A percentile compares a stretch with the other conserved stretches of the same genome.
Evolutionary conservation across 2,329 filamentous ascomycete species (phyloP).

Genomic region (Fusarium nisikadoi): DNA sequence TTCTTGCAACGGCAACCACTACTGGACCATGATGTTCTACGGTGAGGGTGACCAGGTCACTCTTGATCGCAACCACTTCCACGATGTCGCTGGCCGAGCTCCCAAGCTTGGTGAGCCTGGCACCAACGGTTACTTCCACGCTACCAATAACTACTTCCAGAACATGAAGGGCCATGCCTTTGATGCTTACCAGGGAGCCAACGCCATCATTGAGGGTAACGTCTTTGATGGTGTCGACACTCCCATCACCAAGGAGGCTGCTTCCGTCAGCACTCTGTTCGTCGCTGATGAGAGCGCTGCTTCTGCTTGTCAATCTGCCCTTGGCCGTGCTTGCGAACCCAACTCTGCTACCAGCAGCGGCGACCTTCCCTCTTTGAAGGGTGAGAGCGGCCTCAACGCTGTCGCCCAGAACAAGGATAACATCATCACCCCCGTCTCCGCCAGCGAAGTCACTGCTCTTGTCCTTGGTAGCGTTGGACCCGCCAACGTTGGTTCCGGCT

Average conservation of each 20-base stretch:
- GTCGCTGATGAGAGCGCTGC: slow-evolving; percentile 28
- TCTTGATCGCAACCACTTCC: slow-evolving; percentile 44
- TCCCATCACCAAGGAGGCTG: slow-evolving; percentile 49
- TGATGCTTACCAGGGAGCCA: slow-evolving; percentile 57
- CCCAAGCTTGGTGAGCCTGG: slow-evolving; percentile 47
- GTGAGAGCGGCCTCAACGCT: slow-evolving; percentile 29
- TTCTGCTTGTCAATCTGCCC: slow-evolving; percentile 30
- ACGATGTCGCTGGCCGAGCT: slow-evolving; percentile 44
- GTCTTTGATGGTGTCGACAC: slow-evolving; percentile 42
- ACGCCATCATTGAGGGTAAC: slow-evolving; percentile 44
- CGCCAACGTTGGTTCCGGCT: slow-evolving; percentile 37
- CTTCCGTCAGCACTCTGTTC: slow-evolving; percentile 32
- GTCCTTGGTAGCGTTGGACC: slow-evolving; percentile 41
- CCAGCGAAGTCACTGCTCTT: slow-evolving; percentile 38
- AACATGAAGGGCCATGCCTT: slow-evolving; percentile 56
- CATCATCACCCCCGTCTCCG: slow-evolving; percentile 43
- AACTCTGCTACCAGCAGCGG: slow-evolving; percentile 41
- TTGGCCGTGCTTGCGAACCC: slow-evolving; percentile 40
- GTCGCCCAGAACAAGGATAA: slow-evolving; percentile 27
- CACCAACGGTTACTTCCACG: slow-evolving; percentile 38
- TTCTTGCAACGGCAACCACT: slow-evolving; percentile 47
- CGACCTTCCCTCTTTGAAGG: slow-evolving; percentile 35
- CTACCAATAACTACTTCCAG: slow-evolving; percentile 45
- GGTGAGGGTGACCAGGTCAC: slow-evolving; percentile 43
- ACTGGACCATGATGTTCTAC: slow-evolving; percentile 49